Evolutionary conservation across 2,329 filamentous ascomycete species (phyloP).

Genomic region (Monosporascus sp.): DNA sequence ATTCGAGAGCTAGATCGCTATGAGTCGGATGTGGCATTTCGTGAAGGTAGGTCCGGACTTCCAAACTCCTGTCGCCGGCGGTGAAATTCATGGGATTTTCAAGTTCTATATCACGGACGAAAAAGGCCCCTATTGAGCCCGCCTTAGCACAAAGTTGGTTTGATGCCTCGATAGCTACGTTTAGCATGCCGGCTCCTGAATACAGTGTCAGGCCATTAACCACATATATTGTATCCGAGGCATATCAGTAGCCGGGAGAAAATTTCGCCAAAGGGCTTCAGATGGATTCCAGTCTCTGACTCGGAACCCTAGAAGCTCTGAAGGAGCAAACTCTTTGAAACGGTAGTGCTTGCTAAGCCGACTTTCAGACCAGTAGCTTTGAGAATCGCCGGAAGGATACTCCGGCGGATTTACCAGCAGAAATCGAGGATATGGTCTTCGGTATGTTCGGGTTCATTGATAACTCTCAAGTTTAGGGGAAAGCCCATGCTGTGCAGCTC

Average conservation of each 20-base stretch:
- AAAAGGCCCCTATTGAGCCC: too few relatives aligned
- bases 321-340: constrained; percentile 14
- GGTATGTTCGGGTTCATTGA: constrained; percentile 4
- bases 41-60: constrained; percentile 9
- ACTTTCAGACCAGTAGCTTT: constrained; percentile 31
- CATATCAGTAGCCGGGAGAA: constrained; percentile 30
- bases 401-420: constrained; percentile 27
- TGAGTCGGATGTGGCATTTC: background rate
- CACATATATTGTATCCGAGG: constrained; percentile 39
- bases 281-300: constrained; percentile 13
- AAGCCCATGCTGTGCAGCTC: constrained; percentile 2
- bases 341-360: constrained; percentile 20
- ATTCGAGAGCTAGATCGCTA: constrained; percentile 1
- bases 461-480: constrained; percentile 2
- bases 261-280: constrained; percentile 33
- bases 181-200: constrained; percentile 25
- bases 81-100: constrained; percentile 4
- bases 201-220: constrained; percentile 24
- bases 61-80: background rate
- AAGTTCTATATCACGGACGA: too few relatives aligned
- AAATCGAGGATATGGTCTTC: background rate
- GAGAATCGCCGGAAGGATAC: constrained; percentile 36
- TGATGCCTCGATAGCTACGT: constrained; percentile 27
- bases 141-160: constrained; percentile 2
- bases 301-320: constrained; percentile 20